Evolutionary conservation across 2,329 filamentous ascomycete genomes (phyloP), one percentile per base, ranked within the genome.

Genomic region (Cordyceps sp.): DNA sequence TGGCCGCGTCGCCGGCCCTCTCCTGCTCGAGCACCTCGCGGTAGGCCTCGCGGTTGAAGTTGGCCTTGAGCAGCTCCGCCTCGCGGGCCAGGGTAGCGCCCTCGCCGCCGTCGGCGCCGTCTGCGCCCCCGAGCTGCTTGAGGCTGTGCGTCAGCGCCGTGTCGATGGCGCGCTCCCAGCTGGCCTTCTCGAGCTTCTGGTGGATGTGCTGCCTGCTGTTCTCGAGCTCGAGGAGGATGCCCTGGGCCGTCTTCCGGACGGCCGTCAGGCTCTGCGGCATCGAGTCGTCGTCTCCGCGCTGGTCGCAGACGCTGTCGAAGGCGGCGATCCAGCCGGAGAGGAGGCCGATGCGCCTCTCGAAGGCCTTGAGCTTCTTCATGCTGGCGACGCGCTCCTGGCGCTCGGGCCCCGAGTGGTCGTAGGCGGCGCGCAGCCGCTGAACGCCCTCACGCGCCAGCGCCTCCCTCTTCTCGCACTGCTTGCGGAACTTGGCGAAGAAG

Each of bases 281-380:
- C 0, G 66, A 57, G 15, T 74, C 69, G 32, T 48, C 45, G 0
- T 48, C 50, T 0, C 43, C 46, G 14, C 75, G 67, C 30, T 65
- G 66, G 25, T 84, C 82, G 42, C 78, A 88, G 3, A 92, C 71
- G 2, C 69, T 64, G 39, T 96, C 88, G 45, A 96, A 98, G 2
- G 85, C 84, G 1, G 80, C 81, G 35, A 94, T 79, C 90, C 90
- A 98, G 2, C 79, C 77, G 4, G 80, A 86, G n/a, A 98, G 65
- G 37, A 93, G 64, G 6, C 74, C 69, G 38, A 94, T 93, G 13
- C 90, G 73, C 41, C 84, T 72, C 57, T 93, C 84, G 21, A 93
- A 74, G 33, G 80, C 73, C 42, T 79, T 76, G 36, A 92, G 59
- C 43, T 81, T 84, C 58, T 83, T 83, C 74, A 92, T 83, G 46